Conservation (phyloP, 2,329 filamentous ascomycete genomes). For the Fusarium chaquense region DNA sequence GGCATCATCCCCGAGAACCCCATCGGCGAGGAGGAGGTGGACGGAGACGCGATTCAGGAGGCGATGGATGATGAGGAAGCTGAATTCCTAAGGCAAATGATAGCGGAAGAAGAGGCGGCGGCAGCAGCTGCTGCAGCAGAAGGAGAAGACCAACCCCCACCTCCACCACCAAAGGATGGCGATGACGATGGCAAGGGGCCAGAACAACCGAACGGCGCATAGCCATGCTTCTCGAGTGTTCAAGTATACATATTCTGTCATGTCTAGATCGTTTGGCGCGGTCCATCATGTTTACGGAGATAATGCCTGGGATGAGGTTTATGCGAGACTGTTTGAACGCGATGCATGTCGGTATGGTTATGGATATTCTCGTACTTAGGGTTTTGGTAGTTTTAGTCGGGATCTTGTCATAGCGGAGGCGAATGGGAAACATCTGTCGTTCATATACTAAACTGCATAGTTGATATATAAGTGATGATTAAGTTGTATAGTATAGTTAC, state of each 20-base stretch:
- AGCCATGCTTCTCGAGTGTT: constrained; percentile 5
- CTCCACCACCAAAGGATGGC: constrained; percentile 35
- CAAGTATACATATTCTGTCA: constrained; percentile 12
- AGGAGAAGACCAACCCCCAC: constrained; percentile 21
- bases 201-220: constrained; percentile 39
- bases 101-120: constrained; percentile 16
- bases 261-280: constrained; percentile 1
- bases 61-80: constrained; percentile 30
- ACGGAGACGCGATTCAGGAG: constrained; percentile 37
- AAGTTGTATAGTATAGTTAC: too few relatives aligned
- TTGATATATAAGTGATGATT: neutral
- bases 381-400: constrained; percentile 36
- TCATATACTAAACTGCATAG: neutral
- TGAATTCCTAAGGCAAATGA: constrained; percentile 27
- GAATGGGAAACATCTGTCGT: constrained; percentile 45
- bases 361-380: constrained; percentile 36
- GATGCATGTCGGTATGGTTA: constrained; percentile 33
- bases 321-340: constrained; percentile 36
- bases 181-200: constrained; percentile 35
- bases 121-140: neutral
- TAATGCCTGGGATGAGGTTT: constrained; percentile 36
- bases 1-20: constrained; percentile 62
- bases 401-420: constrained; percentile 52
- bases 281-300: constrained; percentile 35
- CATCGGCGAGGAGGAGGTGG: constrained; percentile 54